These are phyloP conservation scores for Microthlaspi erraticum DNA, from an alignment of 345 rosid genomes.

Conservation along the genomic window DNA sequence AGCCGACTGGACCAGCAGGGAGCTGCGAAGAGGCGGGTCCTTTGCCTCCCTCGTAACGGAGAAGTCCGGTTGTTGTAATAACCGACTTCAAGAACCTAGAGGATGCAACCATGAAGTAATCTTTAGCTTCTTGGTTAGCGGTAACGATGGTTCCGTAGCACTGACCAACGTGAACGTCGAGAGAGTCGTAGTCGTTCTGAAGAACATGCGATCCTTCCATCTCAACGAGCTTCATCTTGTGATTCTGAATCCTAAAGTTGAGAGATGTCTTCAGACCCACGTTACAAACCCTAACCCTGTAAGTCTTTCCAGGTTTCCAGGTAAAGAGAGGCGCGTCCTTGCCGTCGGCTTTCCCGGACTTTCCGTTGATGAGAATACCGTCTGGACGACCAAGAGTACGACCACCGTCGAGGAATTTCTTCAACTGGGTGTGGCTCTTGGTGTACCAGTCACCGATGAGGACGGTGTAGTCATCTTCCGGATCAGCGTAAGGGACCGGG, in stretches of 20 bases:
- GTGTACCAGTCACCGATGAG: slow-evolving; percentile 69
- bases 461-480: slow-evolving; percentile 71
- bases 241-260: slow-evolving; percentile 71
- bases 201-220: slow-evolving; percentile 74
- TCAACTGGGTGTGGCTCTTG: slow-evolving; percentile 55
- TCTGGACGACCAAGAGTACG: slow-evolving; percentile 59
- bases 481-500: slow-evolving; percentile 70
- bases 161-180: slow-evolving; percentile 72
- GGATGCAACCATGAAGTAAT: slow-evolving; percentile 70
- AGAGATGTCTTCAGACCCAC: slow-evolving; percentile 63
- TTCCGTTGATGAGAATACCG: slow-evolving; percentile 73
- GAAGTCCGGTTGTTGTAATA: slow-evolving; percentile 48
- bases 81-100: slow-evolving; percentile 56
- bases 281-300: slow-evolving; percentile 73
- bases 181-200: slow-evolving; percentile 67
- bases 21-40: slow-evolving; percentile 53
- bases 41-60: slow-evolving; percentile 55
- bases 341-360: slow-evolving; percentile 48
- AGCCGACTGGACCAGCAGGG: slow-evolving; percentile 62
- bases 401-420: slow-evolving; percentile 55
- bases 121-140: slow-evolving; percentile 58
- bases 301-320: slow-evolving; percentile 62
- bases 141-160: slow-evolving; percentile 61
- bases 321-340: slow-evolving; percentile 55
- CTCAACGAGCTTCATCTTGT: slow-evolving; percentile 68